Base-by-base conservation (phyloP, 768 basidiomycete species). In the Serendipita sp. region DNA sequence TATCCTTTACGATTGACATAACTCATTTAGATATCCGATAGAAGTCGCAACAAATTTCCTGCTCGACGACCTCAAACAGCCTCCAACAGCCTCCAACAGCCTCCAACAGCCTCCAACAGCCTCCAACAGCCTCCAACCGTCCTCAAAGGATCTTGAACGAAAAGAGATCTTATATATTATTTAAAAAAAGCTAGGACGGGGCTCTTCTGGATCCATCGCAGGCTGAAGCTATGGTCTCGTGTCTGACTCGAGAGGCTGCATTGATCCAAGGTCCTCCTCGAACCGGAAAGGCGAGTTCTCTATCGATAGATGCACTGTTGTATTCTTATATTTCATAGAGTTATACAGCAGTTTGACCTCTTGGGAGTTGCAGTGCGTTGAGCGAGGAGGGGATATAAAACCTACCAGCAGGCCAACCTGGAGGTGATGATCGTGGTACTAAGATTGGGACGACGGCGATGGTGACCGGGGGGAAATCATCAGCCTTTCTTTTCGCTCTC, bases 261-360 rank as follows among this genome's bases (percentile, higher is more conserved):
- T 71, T 90, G 53, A 85, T 91, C 45, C 87, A 90, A 73, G 88
- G 88, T 10, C 87, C 87, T 33, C 88, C 87, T 1, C 87, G 87
- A 0, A 88, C 87, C 0, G 88, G 87, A 66, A 88, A 88, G 78
- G 84, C 84, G 48, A 66, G 64, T 23, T 33, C 34, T 31, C 23
- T 1, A 23, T 18, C n/a, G 23, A 27, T 43, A 10, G 2, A 11
- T 33, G 37, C 2, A 33, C 16, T 1, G 27, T n/a, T n/a, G 33
- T 60, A 11, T 36, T 33, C 60, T 48, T 33, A 37, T 10, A 63
- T 23, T 8, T 50, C 13, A 46, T 66, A 86, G 83, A 83, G 80
- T 27, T 87, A 77, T 68, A 86, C 84, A 2, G 86, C 83, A 0
- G 78, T 83, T 3, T 84, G 89, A 69, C 75, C 89, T 15, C 69